Evolutionary conservation across 306 rosid genomes (phyloP), one percentile per base, ranked within the genome.

Genomic region (Ceratonia siliqua): DNA sequence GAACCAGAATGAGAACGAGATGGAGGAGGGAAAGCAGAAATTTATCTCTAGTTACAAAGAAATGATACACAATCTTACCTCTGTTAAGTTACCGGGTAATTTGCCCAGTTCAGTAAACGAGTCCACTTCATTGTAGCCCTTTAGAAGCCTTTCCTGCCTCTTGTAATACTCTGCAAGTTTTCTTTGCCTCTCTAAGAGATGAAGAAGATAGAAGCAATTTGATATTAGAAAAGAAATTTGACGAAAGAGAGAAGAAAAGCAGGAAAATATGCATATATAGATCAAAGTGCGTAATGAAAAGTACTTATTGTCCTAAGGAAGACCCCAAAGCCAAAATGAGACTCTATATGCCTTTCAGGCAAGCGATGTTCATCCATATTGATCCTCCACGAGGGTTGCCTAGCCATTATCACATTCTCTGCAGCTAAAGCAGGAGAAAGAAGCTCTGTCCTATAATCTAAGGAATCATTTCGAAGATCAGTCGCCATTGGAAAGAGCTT

Each of bases 311-410:
- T 43, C 30, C 62, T 52, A 11, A 84, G 25, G 79, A 84, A 81
- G 63, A 84, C n/a, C 46, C 85, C 85, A 69, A 79, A 57, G 71
- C 86, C 94, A 85, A 80, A 86, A 52, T 75, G 86, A 79, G 96
- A 77, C 8, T 76, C 77, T 81, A 55, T 80, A 21, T 62, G 80
- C 39, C 82, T 87, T 18, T 85, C 81, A 2, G 97, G 96, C 43
- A 87, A 80, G 6, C 46, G 85, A 79, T 86, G 62, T 30, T 77
- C 82, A 6, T 89, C 96, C 83, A 94, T 82, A 32, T 78, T 91
- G 84, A 94, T 91, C 81, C 94, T 82, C 98, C 98, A 94, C 4
- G 96, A 81, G 9, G 96, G 88, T 42, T 85, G 90, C 6, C 83
- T 82, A 14, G 89, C 70, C 86, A 76, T 81, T 1, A 74, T 25